Conservation (phyloP, 352 stramenopile genomes). For the Bremia lactucae region DNA sequence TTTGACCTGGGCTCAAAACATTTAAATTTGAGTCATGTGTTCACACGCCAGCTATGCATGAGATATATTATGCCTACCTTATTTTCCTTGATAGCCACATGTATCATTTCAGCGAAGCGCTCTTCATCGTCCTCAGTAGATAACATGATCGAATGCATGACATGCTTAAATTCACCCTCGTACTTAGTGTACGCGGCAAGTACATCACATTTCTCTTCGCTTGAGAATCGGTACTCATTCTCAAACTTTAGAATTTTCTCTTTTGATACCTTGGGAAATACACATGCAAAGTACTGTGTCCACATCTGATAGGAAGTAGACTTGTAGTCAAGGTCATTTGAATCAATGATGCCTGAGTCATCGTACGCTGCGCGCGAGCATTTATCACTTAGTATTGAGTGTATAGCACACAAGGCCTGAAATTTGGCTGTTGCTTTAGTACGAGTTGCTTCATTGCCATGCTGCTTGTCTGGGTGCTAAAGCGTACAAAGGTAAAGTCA, state of each 20-base stretch:
- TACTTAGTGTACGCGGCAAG: constrained; percentile 64
- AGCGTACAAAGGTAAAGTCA: constrained; percentile 1
- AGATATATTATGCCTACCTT: constrained; percentile 2
- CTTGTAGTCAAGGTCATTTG: constrained; percentile 37
- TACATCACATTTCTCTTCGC: constrained; percentile 78
- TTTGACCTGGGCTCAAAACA: constrained; percentile 18
- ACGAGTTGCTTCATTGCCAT: constrained; percentile 44
- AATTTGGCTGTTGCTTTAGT: constrained; percentile 67
- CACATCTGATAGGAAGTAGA: constrained; percentile 55
- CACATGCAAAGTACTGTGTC: constrained; percentile 79
- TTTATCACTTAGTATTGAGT: constrained; percentile 73
- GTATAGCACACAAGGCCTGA: constrained; percentile 78
- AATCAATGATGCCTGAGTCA: constrained; percentile 64
- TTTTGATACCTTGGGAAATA: constrained; percentile 83
- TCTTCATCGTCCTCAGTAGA: constrained; percentile 72
- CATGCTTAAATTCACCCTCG: constrained; percentile 64
- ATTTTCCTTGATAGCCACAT: constrained; percentile 44
- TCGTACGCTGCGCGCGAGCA: constrained; percentile 75
- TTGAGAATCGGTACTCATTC: constrained; percentile 67
- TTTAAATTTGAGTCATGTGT: neutral
- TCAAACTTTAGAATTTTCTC: constrained; percentile 75
- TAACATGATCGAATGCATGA: constrained; percentile 85
- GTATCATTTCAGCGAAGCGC: constrained; percentile 56
- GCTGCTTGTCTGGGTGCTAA: constrained; percentile 87
- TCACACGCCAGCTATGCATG: neutral